Conservation (phyloP, 1,284 basidiomycete genomes). For the Apiotrichum akiyoshidainum region DNA sequence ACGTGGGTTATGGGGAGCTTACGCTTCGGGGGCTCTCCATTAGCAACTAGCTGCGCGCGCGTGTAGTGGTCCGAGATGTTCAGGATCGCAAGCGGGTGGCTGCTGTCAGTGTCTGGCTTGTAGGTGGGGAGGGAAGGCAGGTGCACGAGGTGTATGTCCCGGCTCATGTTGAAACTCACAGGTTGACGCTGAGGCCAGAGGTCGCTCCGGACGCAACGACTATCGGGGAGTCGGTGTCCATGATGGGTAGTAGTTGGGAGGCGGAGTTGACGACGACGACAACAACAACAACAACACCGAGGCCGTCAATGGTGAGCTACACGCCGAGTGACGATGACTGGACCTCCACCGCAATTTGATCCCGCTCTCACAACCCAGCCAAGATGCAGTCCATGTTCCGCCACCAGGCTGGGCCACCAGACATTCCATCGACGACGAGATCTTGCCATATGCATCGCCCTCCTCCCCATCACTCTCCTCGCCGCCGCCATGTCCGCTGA, state of each 20-base stretch:
- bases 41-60: slow-evolving; percentile 56
- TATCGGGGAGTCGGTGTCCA: not conserved
- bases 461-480: too few species aligned
- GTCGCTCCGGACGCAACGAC: slow-evolving; percentile 21
- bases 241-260: not conserved
- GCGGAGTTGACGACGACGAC: not conserved
- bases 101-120: slow-evolving; percentile 43
- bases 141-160: not conserved
- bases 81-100: slow-evolving; percentile 92
- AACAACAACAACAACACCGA: not conserved
- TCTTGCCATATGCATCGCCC: too few species aligned
- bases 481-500: not conserved
- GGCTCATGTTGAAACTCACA: slow-evolving; percentile 27
- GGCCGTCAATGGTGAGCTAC: not conserved
- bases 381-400: too few species aligned
- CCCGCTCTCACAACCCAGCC: not conserved
- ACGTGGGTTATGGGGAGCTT: not conserved
- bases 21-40: slow-evolving; percentile 3
- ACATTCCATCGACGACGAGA: too few species aligned
- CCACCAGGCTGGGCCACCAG: too few species aligned
- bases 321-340: not conserved
- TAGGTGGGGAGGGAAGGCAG: not conserved
- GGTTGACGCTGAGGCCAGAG: slow-evolving; percentile 44
- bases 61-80: slow-evolving; percentile 96
- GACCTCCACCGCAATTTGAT: not conserved